Conservation (phyloP, 2,329 filamentous ascomycete genomes). For the Colletotrichum costaricense region DNA sequence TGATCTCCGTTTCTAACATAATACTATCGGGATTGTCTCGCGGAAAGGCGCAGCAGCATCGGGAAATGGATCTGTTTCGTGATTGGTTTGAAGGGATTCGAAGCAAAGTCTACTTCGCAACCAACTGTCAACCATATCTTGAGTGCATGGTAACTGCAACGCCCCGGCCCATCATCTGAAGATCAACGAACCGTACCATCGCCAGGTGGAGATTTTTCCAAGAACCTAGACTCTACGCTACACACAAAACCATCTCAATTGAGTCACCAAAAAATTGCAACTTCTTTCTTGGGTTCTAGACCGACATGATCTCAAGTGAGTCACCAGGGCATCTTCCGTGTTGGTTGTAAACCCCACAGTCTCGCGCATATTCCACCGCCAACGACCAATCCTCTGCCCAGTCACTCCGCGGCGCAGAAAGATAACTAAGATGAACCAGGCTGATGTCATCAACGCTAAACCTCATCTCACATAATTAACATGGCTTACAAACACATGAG, state of each 20-base stretch:
- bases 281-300: neutral
- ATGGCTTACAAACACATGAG: neutral
- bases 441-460: neutral
- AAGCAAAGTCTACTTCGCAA: neutral
- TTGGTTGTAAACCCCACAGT: neutral
- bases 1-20: neutral
- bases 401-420: neutral
- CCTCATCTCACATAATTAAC: neutral
- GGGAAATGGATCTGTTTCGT: neutral
- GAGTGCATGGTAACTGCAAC: neutral
- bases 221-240: neutral
- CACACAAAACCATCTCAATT: neutral
- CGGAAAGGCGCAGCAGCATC: too few relatives aligned
- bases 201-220: neutral
- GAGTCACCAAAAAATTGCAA: neutral
- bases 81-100: accelerated
- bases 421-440: neutral
- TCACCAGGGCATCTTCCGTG: neutral
- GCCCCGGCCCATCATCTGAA: conserved; percentile 7
- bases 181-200: neutral
- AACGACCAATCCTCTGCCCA: neutral
- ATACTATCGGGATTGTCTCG: too few relatives aligned
- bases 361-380: too few relatives aligned
- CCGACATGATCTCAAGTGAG: neutral
- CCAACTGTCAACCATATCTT: neutral